phyloP scores from a whole-genome alignment of 164 flowering plant species.

The Nelumbo lutea region DNA sequence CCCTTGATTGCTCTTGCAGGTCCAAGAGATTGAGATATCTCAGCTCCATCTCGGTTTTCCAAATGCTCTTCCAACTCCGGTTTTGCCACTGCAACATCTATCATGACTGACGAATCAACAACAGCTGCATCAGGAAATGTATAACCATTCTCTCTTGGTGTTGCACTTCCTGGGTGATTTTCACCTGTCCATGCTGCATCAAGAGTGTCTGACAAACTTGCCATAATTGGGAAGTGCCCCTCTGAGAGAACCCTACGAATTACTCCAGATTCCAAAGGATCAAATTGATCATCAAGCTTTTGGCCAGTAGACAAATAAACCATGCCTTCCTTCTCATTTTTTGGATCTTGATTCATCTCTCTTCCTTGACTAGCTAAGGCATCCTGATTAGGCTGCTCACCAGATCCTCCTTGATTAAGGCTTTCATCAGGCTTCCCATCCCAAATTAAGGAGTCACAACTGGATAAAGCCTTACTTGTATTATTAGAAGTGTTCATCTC shows the following conservation, averaged over 20 bases:
- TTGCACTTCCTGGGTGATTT: slow-evolving; percentile 30
- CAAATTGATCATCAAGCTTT: too few relatives aligned
- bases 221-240: slow-evolving; percentile 55
- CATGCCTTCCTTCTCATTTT: too few relatives aligned
- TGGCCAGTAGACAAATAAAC: too few relatives aligned
- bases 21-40: slow-evolving; percentile 23
- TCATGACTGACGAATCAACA: slow-evolving; percentile 26
- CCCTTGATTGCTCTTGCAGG: slow-evolving; percentile 31
- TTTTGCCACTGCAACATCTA: slow-evolving; percentile 24
- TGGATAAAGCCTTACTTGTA: too few relatives aligned
- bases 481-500: too few relatives aligned
- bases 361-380: too few relatives aligned
- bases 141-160: slow-evolving; percentile 25
- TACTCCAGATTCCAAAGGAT: too few relatives aligned
- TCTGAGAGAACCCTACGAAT: slow-evolving; percentile 53
- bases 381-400: too few relatives aligned
- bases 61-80: slow-evolving; percentile 30
- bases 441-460: too few relatives aligned
- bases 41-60: slow-evolving; percentile 35
- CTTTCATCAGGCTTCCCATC: too few relatives aligned
- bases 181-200: slow-evolving; percentile 98
- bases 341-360: too few relatives aligned
- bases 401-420: too few relatives aligned
- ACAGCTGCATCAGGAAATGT: slow-evolving; percentile 26
- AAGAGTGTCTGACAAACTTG: slow-evolving; percentile 69